Evolutionary conservation across 2,329 filamentous ascomycete genomes (phyloP).

Genomic region (Penicillium occitanis): DNA sequence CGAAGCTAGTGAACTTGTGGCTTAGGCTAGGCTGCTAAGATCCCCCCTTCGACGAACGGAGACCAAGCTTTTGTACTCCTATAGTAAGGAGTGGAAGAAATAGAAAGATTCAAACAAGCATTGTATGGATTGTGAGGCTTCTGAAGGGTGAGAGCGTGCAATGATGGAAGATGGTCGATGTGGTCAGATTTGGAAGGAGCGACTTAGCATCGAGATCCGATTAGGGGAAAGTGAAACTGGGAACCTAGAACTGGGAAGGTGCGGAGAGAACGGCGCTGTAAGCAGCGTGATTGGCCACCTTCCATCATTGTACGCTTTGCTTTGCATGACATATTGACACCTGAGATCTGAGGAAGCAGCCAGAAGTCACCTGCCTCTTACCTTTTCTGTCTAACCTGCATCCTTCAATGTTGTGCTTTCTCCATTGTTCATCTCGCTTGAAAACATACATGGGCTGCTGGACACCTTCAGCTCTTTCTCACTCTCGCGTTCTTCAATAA

Average conservation of each 20-base stretch:
- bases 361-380: neutral
- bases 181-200: neutral
- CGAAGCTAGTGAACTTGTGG: neutral
- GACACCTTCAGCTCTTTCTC: neutral
- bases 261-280: neutral
- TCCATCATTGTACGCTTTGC: neutral
- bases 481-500: no score
- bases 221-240: constrained; percentile 5
- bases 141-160: neutral
- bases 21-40: constrained; percentile 7
- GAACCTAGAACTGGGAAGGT: neutral
- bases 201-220: neutral
- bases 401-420: neutral
- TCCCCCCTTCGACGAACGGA: neutral
- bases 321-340: constrained; percentile 1
- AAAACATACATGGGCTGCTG: neutral
- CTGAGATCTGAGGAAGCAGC: neutral
- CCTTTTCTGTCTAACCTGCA: neutral
- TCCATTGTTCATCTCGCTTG: neutral
- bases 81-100: neutral
- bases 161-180: neutral
- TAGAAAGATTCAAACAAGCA: neutral
- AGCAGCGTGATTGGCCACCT: constrained; percentile 7
- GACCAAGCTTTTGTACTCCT: neutral
- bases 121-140: neutral